Evolutionary conservation across 1,284 basidiomycete genomes (phyloP).

Genomic region (Sphagnurus paluster): DNA sequence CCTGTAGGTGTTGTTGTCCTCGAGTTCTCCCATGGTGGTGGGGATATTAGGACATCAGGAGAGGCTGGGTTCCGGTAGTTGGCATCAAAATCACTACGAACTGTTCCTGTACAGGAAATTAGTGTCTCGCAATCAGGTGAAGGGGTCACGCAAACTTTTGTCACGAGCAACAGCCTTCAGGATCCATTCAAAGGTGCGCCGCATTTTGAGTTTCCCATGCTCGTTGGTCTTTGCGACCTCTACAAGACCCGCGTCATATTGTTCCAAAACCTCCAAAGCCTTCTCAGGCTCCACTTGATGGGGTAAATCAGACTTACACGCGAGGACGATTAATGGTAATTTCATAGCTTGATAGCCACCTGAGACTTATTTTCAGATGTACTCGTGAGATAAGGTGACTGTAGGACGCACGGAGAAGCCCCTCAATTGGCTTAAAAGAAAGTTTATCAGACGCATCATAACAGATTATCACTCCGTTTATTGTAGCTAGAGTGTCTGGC

Average conservation of each 20-base stretch:
- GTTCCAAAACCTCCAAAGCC: conserved; percentile 46
- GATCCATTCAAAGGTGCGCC: conserved; percentile 65
- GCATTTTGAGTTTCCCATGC: conserved; percentile 59
- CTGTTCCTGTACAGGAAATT: conserved; percentile 27
- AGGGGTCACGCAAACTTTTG: conserved; percentile 42
- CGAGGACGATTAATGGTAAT: conserved; percentile 65
- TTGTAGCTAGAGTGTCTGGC: conserved; percentile 50
- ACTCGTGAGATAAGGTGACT: conserved; percentile 7
- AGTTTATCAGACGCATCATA: conserved; percentile 63
- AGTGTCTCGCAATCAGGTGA: conserved; percentile 5
- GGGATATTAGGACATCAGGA: conserved; percentile 53
- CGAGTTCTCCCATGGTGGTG: conserved; percentile 54
- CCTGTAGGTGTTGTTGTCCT: conserved; percentile 53
- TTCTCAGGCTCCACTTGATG: conserved; percentile 54
- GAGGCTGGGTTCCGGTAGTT: conserved; percentile 71
- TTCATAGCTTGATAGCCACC: conserved; percentile 56
- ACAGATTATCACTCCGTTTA: conserved; percentile 73
- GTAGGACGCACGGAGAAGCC: conserved; percentile 56
- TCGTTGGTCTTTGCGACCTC: conserved; percentile 56
- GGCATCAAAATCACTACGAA: conserved; percentile 32
- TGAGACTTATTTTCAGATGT: conserved; percentile 26
- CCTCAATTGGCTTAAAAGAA: conserved; percentile 65
- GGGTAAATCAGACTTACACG: conserved; percentile 73
- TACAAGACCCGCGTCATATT: conserved; percentile 69
- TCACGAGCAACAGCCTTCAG: conserved; percentile 58